Evolutionary conservation across 2,329 filamentous ascomycete species (phyloP).

Genomic region (Ophiostoma fasciatum): DNA sequence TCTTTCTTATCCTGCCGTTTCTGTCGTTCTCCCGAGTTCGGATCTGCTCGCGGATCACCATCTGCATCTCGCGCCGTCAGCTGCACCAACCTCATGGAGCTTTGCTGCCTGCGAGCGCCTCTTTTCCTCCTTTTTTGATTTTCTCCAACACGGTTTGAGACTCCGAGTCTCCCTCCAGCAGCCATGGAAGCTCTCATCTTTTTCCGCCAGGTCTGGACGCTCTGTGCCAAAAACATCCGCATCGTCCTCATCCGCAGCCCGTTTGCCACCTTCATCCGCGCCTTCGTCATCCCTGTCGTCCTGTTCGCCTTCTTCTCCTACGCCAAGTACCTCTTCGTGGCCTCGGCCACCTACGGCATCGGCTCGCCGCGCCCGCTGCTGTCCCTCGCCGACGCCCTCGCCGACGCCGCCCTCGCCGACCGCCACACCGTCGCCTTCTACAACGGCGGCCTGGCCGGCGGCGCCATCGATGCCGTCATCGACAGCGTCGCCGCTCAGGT

Average conservation of each 20-base stretch:
- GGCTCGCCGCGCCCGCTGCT: constrained; percentile 46
- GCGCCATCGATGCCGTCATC: constrained; percentile 60
- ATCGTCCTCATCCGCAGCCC: constrained; percentile 41
- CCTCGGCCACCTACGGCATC: constrained; percentile 62
- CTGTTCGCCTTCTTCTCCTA: constrained; percentile 49
- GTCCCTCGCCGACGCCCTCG: constrained; percentile 48
- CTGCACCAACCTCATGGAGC: too few relatives aligned
- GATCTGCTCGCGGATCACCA: too few relatives aligned
- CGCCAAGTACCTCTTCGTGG: constrained; percentile 70
- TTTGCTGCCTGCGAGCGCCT: too few relatives aligned
- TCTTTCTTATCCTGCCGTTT: too few relatives aligned
- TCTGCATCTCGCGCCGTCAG: too few relatives aligned
- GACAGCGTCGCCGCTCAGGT: constrained; percentile 44
- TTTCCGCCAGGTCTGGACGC: constrained; percentile 40
- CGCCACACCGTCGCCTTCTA: constrained; percentile 63
- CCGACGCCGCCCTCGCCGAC: constrained; percentile 34
- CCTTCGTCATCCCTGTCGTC: constrained; percentile 43
- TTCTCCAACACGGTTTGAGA: too few relatives aligned
- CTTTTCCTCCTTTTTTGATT: too few relatives aligned
- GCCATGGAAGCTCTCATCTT: constrained; percentile 8
- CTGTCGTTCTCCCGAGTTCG: too few relatives aligned
- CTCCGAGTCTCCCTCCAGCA: too few relatives aligned
- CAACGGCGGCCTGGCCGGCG: constrained; percentile 54
- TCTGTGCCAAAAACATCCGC: constrained; percentile 47
- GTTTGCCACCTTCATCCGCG: constrained; percentile 36